Percentiles rank a stretch among this genome's conserved stretches.
These are phyloP conservation scores for Vanrija sp. DNA, from an alignment of 1,284 basidiomycete genomes.

Conservation along the genomic window DNA sequence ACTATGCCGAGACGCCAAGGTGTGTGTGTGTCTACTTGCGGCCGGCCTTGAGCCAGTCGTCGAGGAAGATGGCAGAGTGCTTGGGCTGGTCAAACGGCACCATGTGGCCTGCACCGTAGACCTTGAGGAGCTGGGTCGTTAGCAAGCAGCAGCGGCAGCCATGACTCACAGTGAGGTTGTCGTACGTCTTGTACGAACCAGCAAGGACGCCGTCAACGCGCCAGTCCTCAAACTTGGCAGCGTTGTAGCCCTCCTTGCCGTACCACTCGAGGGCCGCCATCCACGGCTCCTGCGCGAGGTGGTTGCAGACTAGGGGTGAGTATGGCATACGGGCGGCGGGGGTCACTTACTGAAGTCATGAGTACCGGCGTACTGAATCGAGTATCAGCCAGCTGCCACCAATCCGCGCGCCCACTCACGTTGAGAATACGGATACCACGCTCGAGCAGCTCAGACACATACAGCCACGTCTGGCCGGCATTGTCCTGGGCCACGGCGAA, in stretches of 20 bases:
- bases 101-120: slow-evolving; percentile 47
- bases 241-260: slow-evolving; percentile 56
- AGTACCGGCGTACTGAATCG: slow-evolving; percentile 48
- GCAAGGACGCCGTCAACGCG: slow-evolving; percentile 49
- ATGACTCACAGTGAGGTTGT: slow-evolving; percentile 60
- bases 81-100: slow-evolving; percentile 50
- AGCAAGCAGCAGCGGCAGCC: slow-evolving; percentile 31
- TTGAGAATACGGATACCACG: slow-evolving; percentile 67
- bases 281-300: slow-evolving; percentile 64
- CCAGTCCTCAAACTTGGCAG: slow-evolving; percentile 51
- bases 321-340: too few species aligned
- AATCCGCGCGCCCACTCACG: slow-evolving; percentile 13
- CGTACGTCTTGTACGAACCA: slow-evolving; percentile 59
- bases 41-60: slow-evolving; percentile 41
- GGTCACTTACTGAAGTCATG: slow-evolving; percentile 58
- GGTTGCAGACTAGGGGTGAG: slow-evolving; percentile 59
- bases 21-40: too few species aligned
- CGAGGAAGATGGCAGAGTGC: slow-evolving; percentile 46
- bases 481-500: slow-evolving; percentile 37
- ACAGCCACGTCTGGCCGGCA: slow-evolving; percentile 50
- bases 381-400: not conserved
- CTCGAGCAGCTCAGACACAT: slow-evolving; percentile 69
- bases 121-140: slow-evolving; percentile 24
- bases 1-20: too few species aligned
- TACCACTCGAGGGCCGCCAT: slow-evolving; percentile 61